A percentile compares a stretch with the other conserved stretches of the same genome.
phyloP scores from a whole-genome alignment of 2,329 filamentous ascomycete species.

The Xylariaceae sp. region DNA sequence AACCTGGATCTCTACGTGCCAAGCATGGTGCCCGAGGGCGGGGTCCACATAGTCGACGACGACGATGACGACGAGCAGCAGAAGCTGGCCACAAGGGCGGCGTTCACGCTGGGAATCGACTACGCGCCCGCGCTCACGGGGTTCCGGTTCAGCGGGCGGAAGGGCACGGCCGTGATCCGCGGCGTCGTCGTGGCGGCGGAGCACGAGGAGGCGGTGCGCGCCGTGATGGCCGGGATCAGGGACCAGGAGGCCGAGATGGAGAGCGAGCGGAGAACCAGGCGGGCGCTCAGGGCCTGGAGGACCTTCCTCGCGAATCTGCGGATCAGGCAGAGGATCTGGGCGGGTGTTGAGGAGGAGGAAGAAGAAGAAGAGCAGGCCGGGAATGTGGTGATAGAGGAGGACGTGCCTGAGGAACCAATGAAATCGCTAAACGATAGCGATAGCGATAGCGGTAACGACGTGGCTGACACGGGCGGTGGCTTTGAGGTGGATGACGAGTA shows the following conservation, averaged over 20 bases:
- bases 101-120: slow-evolving; percentile 71
- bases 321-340: slow-evolving; percentile 68
- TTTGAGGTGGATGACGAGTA: slow-evolving; percentile 34
- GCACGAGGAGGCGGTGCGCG: slow-evolving; percentile 64
- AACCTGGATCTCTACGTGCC: slow-evolving; percentile 93
- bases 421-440: slow-evolving; percentile 26
- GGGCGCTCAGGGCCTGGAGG: slow-evolving; percentile 64
- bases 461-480: slow-evolving; percentile 36
- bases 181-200: slow-evolving; percentile 73
- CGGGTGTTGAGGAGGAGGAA: slow-evolving; percentile 45
- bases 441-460: background rate
- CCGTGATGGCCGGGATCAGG: slow-evolving; percentile 61
- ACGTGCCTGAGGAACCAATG: slow-evolving; percentile 28
- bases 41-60: slow-evolving; percentile 60
- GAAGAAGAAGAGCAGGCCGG: slow-evolving; percentile 37
- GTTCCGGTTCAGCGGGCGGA: slow-evolving; percentile 79
- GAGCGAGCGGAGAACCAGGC: slow-evolving; percentile 55
- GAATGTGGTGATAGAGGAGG: slow-evolving; percentile 27
- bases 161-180: slow-evolving; percentile 75
- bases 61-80: too few species aligned
- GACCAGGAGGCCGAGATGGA: slow-evolving; percentile 61
- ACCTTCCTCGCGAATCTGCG: slow-evolving; percentile 72
- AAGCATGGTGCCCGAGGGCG: slow-evolving; percentile 82
- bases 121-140: slow-evolving; percentile 86
- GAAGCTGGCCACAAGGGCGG: slow-evolving; percentile 65